Evolutionary conservation across 2,329 filamentous ascomycete species (phyloP).

Genomic region (Phialophora tarda): DNA sequence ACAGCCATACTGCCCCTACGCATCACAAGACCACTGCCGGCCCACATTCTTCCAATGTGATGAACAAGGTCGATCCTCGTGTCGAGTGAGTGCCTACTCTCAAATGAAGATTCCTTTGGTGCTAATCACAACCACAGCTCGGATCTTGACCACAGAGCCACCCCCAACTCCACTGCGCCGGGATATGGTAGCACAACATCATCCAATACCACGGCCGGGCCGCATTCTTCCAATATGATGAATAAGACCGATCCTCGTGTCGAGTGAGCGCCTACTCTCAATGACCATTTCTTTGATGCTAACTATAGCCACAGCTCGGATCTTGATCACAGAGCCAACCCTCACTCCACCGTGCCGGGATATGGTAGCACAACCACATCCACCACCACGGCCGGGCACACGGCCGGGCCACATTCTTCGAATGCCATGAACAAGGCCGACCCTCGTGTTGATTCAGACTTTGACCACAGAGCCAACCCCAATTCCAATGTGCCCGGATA

Average conservation of each 20-base stretch:
- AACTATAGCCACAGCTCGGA: conserved; percentile 35
- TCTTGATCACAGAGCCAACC: conserved; percentile 33
- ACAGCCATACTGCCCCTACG: background rate
- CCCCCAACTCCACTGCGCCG: conserved; percentile 23
- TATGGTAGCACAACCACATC: background rate
- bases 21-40: conserved; percentile 41
- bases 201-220: conserved; percentile 42
- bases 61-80: conserved; percentile 50
- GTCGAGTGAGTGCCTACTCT: conserved; percentile 34
- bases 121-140: conserved; percentile 26
- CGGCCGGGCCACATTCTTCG: background rate
- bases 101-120: background rate
- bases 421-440: background rate
- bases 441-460: background rate
- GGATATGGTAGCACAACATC: background rate
- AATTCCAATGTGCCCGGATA: background rate
- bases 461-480: background rate
- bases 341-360: conserved; percentile 18
- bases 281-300: background rate
- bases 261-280: conserved; percentile 28
- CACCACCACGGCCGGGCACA: background rate
- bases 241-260: conserved; percentile 50
- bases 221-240: conserved; percentile 47
- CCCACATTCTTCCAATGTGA: conserved; percentile 47
- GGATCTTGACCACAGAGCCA: conserved; percentile 37